Conservation (phyloP, 257 asterid genomes). For the Capsicum baccatum region DNA sequence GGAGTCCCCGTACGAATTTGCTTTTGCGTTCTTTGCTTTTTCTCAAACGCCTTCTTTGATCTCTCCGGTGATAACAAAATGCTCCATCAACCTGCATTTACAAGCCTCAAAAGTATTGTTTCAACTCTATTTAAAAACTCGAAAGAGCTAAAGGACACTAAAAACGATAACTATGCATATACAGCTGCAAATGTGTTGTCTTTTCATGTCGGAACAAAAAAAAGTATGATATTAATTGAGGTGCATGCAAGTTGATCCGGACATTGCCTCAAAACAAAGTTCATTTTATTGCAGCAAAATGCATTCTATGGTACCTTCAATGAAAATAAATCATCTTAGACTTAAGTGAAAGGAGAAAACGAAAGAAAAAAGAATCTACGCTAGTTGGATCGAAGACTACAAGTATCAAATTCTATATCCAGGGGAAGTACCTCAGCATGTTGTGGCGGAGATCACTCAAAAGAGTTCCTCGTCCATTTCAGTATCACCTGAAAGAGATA, state of each 20-base stretch:
- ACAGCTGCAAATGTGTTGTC: no score
- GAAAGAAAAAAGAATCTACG: no score
- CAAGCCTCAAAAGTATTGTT: conserved; percentile 7
- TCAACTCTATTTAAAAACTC: neutral
- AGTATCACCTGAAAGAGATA: neutral
- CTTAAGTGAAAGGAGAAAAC: neutral
- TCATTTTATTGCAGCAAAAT: neutral
- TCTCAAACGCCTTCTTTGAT: conserved; percentile 75
- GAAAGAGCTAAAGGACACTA: neutral
- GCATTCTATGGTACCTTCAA: neutral
- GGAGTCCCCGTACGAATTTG: conserved; percentile 73
- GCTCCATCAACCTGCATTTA: conserved; percentile 83
- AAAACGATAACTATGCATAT: neutral
- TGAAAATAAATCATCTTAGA: neutral
- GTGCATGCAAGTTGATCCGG: no score
- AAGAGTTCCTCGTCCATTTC: conserved; percentile 12
- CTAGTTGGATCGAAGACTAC: neutral
- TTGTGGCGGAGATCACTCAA: conserved; percentile 11
- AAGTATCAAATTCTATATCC: neutral
- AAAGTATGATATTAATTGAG: no score
- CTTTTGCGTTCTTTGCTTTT: conserved; percentile 84
- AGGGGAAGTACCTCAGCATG: neutral
- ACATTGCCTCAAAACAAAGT: neutral
- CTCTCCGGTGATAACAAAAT: conserved; percentile 73
- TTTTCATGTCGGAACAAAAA: no score